These are phyloP conservation scores for Russula brevipes DNA, from an alignment of 768 basidiomycete genomes.

Conservation along the genomic window DNA sequence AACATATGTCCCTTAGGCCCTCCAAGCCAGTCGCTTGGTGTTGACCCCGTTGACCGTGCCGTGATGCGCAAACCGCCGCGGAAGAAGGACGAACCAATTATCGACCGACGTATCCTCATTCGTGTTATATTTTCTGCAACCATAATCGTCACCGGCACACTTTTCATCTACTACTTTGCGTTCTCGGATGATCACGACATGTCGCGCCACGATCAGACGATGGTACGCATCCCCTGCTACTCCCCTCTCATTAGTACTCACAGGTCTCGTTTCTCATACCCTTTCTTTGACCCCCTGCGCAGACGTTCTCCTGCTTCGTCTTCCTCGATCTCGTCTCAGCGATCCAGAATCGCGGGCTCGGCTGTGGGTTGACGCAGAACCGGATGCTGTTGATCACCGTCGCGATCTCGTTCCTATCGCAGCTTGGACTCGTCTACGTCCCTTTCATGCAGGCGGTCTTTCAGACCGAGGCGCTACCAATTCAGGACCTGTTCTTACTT, in stretches of 20 bases:
- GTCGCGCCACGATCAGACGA: conserved; percentile 88
- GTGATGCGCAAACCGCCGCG: conserved; percentile 93
- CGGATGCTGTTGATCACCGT: conserved; percentile 87
- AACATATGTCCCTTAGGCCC: conserved; percentile 51
- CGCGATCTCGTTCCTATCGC: conserved; percentile 75
- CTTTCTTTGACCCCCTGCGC: not conserved
- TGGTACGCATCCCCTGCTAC: conserved; percentile 50
- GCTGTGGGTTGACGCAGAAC: conserved; percentile 79
- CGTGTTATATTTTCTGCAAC: conserved; percentile 91
- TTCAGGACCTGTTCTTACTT: conserved; percentile 67
- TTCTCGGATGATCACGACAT: conserved; percentile 71
- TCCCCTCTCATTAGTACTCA: not conserved
- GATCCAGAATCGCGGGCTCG: conserved; percentile 87
- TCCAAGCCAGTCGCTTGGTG: conserved; percentile 91
- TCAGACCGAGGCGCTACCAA: conserved; percentile 79
- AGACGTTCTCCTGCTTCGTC: conserved; percentile 98
- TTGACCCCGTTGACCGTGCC: conserved; percentile 90
- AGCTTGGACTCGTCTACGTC: conserved; percentile 84
- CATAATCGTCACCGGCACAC: conserved; percentile 83
- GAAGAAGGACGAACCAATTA: conserved; percentile 85
- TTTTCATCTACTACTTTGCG: conserved; percentile 82
- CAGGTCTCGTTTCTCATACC: not conserved
- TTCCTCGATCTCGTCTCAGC: conserved; percentile 96
- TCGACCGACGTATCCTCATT: conserved; percentile 63
- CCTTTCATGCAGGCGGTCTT: conserved; percentile 88